Percentiles rank a stretch among this genome's conserved stretches.
Evolutionary conservation across 1,139 yeast species (phyloP).

Genomic region (Candida tropicalis): DNA sequence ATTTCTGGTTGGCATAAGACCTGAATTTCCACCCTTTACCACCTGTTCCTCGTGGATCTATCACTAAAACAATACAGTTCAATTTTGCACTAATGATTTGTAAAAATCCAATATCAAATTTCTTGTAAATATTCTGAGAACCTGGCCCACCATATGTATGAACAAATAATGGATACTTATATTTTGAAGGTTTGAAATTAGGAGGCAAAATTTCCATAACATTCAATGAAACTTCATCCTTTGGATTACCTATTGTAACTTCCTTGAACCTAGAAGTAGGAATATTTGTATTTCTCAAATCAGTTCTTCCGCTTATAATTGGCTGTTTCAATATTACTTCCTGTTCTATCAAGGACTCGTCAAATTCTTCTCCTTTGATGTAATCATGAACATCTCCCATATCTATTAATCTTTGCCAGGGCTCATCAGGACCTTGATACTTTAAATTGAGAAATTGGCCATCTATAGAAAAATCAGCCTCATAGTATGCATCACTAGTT

Average conservation of each 20-base stretch:
- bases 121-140: slow-evolving; percentile 66
- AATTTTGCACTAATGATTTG: slow-evolving; percentile 68
- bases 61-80: slow-evolving; percentile 74
- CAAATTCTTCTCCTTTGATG: slow-evolving; percentile 12
- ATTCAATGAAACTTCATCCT: slow-evolving; percentile 52
- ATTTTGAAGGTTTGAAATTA: slow-evolving; percentile 52
- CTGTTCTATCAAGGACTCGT: slow-evolving; percentile 10
- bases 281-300: slow-evolving; percentile 39
- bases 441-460: slow-evolving; percentile 57
- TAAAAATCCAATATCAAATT: slow-evolving; percentile 63
- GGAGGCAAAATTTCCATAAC: slow-evolving; percentile 78
- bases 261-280: slow-evolving; percentile 59
- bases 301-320: slow-evolving; percentile 29
- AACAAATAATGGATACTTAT: slow-evolving; percentile 78
- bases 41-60: slow-evolving; percentile 96
- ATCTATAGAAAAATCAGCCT: slow-evolving; percentile 49
- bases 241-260: slow-evolving; percentile 45
- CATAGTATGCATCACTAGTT: slow-evolving; percentile 32
- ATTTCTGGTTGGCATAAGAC: slow-evolving; percentile 63
- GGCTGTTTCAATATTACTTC: slow-evolving; percentile 29
- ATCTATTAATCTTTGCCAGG: slow-evolving; percentile 63
- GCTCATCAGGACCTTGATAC: slow-evolving; percentile 67
- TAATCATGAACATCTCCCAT: slow-evolving; percentile 35
- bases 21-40: slow-evolving; percentile 81
- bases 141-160: slow-evolving; percentile 96